Evolutionary conservation across 805 yeast genomes (phyloP), one percentile per base, ranked within the genome.

Genomic region (Saccharomycopsis lassenensis): DNA sequence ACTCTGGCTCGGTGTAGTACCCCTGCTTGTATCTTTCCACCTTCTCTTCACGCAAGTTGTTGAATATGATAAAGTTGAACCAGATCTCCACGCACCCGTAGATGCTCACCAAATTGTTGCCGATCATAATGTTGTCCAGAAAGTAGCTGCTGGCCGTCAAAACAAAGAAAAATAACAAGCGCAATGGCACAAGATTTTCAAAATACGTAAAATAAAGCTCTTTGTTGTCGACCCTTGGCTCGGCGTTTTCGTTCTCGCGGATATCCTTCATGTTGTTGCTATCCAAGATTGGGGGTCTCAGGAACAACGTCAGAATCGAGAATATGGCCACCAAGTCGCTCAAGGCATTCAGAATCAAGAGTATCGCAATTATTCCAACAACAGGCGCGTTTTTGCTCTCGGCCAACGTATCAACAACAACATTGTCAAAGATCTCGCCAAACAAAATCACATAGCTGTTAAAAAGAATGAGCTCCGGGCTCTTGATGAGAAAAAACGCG

Each of bases 81-180:
- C 78, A 74, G 24, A 71, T 59, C 50, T 74, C 80, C 44, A 69
- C 48, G 44, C 72, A 72, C 19, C 70, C 50, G 47, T 61, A 73
- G 8, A 63, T 52, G 42, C 71, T 69, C 7, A 69, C 61, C 35
- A 69, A 51, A 43, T 65, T 65, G 52, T 71, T 74, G 43, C 71
- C 61, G n/a, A 72, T 31, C 8, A 54, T 43, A 4, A 58, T 52
- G 41, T 57, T 54, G n/a, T 42, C 46, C 24, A 65, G 62, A 29
- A 66, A 38, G 49, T 67, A 67, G 25, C 67, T 50, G 42, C 60
- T 69, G 6, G 58, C 56, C 10, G 65, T 69, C 37, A 71, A 51
- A 2, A 43, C 45, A 39, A 73, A 70, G 47, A 55, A 66, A 14
- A 59, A 38, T n/a, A 62, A 46, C 37, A 71, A 52, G 47, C 78